A percentile compares a stretch with the other conserved stretches of the same genome.
These are phyloP conservation scores for Casuarina equisetifolia DNA, from an alignment of 306 rosid species.

Conservation along the genomic window DNA sequence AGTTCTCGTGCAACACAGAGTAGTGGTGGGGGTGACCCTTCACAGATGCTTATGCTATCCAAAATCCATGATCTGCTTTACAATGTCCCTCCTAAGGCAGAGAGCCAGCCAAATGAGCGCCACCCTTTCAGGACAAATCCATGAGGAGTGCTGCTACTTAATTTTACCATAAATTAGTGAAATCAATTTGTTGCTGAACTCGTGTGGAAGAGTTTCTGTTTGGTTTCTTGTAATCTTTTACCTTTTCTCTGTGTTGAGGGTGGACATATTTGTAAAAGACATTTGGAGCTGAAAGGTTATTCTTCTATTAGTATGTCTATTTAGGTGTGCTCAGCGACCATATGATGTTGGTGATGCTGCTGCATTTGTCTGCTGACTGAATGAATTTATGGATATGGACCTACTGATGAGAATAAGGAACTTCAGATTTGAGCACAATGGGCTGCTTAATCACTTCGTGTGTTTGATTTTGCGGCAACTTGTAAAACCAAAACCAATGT, in stretches of 20 bases:
- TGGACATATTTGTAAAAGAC: slow-evolving; percentile 25
- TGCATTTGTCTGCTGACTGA: neutral
- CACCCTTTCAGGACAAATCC: slow-evolving; percentile 67
- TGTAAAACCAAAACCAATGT: neutral
- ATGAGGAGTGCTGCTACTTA: slow-evolving; percentile 27
- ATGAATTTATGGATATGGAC: neutral
- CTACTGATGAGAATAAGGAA: neutral
- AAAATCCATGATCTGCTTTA: slow-evolving; percentile 88
- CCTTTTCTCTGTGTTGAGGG: slow-evolving; percentile 12
- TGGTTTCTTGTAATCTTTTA: slow-evolving; percentile 31
- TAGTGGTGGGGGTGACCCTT: slow-evolving; percentile 73
- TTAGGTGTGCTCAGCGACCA: slow-evolving; percentile 3
- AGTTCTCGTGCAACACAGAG: slow-evolving; percentile 72
- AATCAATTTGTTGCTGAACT: slow-evolving; percentile 25
- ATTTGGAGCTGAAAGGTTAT: slow-evolving; percentile 21
- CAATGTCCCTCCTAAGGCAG: slow-evolving; percentile 59
- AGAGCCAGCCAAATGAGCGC: slow-evolving; percentile 63
- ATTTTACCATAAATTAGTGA: slow-evolving; percentile 23
- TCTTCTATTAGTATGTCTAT: slow-evolving; percentile 26
- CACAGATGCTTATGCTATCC: slow-evolving; percentile 67
- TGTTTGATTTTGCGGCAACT: neutral
- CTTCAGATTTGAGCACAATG: neutral
- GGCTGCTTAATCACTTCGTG: neutral
- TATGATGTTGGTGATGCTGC: slow-evolving; percentile 7
- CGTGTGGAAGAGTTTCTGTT: slow-evolving; percentile 22